These are phyloP conservation scores for Ampelomyces quisqualis DNA, from an alignment of 2,329 filamentous ascomycete genomes.

Conservation along the genomic window DNA sequence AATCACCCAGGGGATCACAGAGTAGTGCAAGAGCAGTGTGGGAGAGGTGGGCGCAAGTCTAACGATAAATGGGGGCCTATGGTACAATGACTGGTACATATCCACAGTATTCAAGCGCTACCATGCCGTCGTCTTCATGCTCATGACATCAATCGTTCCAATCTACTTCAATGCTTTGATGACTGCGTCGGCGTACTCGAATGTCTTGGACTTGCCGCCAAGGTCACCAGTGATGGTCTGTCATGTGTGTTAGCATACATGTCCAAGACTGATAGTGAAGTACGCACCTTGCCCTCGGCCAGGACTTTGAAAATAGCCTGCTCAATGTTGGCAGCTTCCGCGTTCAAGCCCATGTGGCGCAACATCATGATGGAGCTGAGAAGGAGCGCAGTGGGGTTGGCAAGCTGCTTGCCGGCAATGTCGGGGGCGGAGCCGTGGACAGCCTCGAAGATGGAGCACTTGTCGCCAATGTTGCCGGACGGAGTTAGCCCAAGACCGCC, in stretches of 20 bases:
- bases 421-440: slow-evolving; percentile 97
- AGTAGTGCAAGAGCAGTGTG: background rate
- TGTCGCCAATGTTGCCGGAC: slow-evolving; percentile 97
- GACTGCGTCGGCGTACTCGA: slow-evolving; percentile 91
- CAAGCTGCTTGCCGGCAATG: slow-evolving; percentile 92
- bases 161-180: slow-evolving; percentile 62
- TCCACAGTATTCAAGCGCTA: slow-evolving; percentile 41
- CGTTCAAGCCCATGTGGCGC: slow-evolving; percentile 90
- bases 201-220: slow-evolving; percentile 92
- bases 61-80: slow-evolving; percentile 35
- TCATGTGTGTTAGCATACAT: background rate
- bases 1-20: background rate
- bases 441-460: slow-evolving; percentile 99
- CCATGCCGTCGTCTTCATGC: slow-evolving; percentile 30
- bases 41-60: slow-evolving; percentile 21
- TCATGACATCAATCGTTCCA: slow-evolving; percentile 27
- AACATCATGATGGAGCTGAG: slow-evolving; percentile 99
- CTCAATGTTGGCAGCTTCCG: slow-evolving; percentile 86
- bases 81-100: slow-evolving; percentile 43
- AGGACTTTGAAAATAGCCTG: slow-evolving; percentile 93
- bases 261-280: background rate
- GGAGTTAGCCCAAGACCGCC: slow-evolving; percentile 96
- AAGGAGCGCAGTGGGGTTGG: slow-evolving; percentile 95
- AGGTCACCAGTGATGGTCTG: slow-evolving; percentile 87
- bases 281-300: slow-evolving; percentile 81